Evolutionary conservation across 345 rosid genomes (phyloP), one percentile per base, ranked within the genome.

Genomic region (Hirschfeldia incana): DNA sequence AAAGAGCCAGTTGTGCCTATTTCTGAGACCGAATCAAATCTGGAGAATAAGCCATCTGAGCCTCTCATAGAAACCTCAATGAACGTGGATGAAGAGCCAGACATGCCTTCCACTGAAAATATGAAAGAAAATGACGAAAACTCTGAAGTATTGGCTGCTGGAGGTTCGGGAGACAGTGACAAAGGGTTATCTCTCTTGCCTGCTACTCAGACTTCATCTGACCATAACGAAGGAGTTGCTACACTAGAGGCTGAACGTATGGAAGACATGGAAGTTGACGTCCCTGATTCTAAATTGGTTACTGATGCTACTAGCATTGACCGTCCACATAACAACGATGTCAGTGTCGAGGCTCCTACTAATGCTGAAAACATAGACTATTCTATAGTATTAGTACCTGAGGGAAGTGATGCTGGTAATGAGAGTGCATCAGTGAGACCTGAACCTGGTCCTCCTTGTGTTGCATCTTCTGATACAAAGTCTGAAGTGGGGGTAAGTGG

Each of bases 391-490:
- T 67, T 65, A 62, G 74, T 63, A 72, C 73, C 75, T 53, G 82
- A 78, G 76, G 67, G 37, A 65, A 79, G 17, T 85, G 59, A 65
- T 49, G 75, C 57, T 75, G 84, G 62, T 82, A 65, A 21, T 69
- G 81, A 59, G 42, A 61, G 55, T 70, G 74, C 49, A 60, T 67
- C 68, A 51, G 67, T 70, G 74, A 74, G 36, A 34, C 13, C 9
- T 55, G 83, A 80, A 69, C 74, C 78, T 44, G 65, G 62, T 62
- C 75, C 67, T 2, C 83, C 80, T 73, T 60, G 42, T 82, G 78
- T 84, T 13, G 82, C 73, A 79, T 71, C 85, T 81, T 68, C 86
- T 72, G 74, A 69, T 57, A 33, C 78, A 42, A 82, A 81, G 76
- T 67, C 77, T 72, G 86, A 84, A 79, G 68, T 33, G 70, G 83